Evolutionary conservation across 805 yeast genomes (phyloP).

Genomic region (Vanderwaltozyma yarrowii): DNA sequence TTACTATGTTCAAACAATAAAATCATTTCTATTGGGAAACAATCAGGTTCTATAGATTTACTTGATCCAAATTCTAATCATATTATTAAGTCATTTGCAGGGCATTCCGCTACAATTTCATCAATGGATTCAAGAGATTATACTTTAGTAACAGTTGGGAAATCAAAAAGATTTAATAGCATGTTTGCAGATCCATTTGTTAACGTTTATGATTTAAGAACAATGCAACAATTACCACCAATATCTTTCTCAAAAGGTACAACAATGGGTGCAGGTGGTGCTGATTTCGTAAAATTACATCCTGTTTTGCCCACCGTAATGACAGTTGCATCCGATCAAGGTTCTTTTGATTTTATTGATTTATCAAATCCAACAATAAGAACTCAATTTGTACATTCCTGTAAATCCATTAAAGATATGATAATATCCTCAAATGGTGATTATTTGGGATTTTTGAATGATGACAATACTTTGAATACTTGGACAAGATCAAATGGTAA

Average conservation of each 20-base stretch:
- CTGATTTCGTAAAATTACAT: conserved; percentile 72
- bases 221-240: conserved; percentile 63
- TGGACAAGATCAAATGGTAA: conserved; percentile 20
- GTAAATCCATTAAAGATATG: conserved; percentile 26
- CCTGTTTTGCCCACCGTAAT: conserved; percentile 77
- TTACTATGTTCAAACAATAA: conserved; percentile 42
- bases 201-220: conserved; percentile 68
- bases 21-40: conserved; percentile 47
- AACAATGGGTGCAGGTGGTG: conserved; percentile 54
- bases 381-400: conserved; percentile 28
- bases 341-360: conserved; percentile 81
- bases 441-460: conserved; percentile 59
- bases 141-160: conserved; percentile 72
- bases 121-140: conserved; percentile 57
- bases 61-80: conserved; percentile 45
- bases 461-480: conserved; percentile 37
- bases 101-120: conserved; percentile 52
- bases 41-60: conserved; percentile 52
- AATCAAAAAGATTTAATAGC: conserved; percentile 51
- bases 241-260: conserved; percentile 59
- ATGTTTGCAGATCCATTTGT: conserved; percentile 68
- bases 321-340: conserved; percentile 60
- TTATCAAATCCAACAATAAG: conserved; percentile 58
- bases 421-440: conserved; percentile 54
- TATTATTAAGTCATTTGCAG: conserved; percentile 43